Evolutionary conservation across 768 basidiomycete species (phyloP).

Genomic region (Tylopilus sp.): DNA sequence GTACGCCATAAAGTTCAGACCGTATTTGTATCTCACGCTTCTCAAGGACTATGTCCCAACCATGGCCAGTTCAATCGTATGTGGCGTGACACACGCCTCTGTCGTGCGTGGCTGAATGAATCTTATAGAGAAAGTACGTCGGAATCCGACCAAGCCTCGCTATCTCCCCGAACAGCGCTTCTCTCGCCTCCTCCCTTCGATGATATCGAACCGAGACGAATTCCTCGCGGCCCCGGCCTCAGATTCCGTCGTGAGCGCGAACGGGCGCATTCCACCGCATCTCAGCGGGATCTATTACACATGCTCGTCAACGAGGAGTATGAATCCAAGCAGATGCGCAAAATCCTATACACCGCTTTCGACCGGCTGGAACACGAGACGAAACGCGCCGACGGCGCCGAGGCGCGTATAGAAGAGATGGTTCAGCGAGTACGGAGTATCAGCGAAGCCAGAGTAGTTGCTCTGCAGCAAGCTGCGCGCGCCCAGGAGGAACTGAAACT

Average conservation of each 20-base stretch:
- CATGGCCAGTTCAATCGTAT: conserved; percentile 23
- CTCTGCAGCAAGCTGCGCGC: conserved; percentile 28
- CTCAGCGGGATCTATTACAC: conserved; percentile 28
- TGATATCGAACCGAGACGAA: conserved; percentile 1
- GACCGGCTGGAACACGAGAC: conserved; percentile 39
- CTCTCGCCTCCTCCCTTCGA: conserved; percentile 27
- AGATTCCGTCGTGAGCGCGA: conserved; percentile 36
- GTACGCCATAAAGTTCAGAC: conserved; percentile 3
- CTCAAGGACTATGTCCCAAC: conserved; percentile 24
- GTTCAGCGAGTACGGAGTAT: conserved; percentile 28
- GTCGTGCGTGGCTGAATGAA: background rate
- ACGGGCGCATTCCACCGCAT: conserved; percentile 29
- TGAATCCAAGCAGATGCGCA: conserved; percentile 38
- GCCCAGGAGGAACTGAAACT: conserved; percentile 48
- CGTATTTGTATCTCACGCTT: conserved; percentile 6
- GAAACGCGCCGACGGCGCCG: conserved; percentile 34
- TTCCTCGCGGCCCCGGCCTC: conserved; percentile 29
- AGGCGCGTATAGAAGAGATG: conserved; percentile 31
- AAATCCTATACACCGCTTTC: conserved; percentile 34
- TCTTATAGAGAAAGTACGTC: conserved; percentile 14
- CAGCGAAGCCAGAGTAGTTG: conserved; percentile 31
- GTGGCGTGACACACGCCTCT: conserved; percentile 5
- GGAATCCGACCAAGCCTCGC: conserved; percentile 26
- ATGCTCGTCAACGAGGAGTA: conserved; percentile 41
- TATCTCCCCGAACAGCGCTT: conserved; percentile 28